These are phyloP conservation scores for Dryas alaskensis DNA, from an alignment of 306 rosid genomes.

Conservation along the genomic window DNA sequence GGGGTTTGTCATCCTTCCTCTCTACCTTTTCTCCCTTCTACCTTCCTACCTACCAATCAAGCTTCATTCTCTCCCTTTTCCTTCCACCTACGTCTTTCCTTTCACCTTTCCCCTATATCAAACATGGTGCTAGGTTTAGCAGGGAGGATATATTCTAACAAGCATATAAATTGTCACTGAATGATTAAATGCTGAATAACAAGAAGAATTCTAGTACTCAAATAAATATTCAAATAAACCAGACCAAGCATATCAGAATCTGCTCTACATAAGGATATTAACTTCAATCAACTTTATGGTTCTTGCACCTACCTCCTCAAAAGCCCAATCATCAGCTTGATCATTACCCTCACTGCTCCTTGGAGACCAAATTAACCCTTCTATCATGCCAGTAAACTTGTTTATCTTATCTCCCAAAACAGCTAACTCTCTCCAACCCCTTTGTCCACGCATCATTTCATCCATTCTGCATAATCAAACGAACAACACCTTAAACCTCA, in stretches of 20 bases:
- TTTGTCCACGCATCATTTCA: slow-evolving; percentile 99
- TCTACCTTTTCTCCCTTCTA: too few relatives aligned
- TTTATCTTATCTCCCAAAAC: slow-evolving; percentile 85
- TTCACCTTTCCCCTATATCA: not conserved
- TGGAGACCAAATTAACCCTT: slow-evolving; percentile 97
- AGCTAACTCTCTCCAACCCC: slow-evolving; percentile 98
- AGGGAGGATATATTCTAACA: not conserved
- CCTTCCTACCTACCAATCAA: too few relatives aligned
- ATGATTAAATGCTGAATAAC: not conserved
- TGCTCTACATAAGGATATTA: not conserved
- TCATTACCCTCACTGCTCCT: slow-evolving; percentile 53
- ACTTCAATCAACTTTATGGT: slow-evolving; percentile 14
- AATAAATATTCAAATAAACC: not conserved
- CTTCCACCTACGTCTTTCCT: not conserved
- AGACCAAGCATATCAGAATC: slow-evolving; percentile 12
- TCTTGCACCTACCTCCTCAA: slow-evolving; percentile 74
- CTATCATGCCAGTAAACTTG: slow-evolving; percentile 94
- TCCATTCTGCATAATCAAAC: slow-evolving; percentile 72
- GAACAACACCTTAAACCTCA: slow-evolving; percentile 11
- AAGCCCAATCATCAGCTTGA: slow-evolving; percentile 78
- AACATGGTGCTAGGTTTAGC: not conserved
- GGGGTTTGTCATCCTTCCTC: not conserved
- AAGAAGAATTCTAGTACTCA: not conserved
- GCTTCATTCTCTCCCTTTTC: too few relatives aligned
- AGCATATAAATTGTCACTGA: not conserved